A percentile compares a stretch with the other conserved stretches of the same genome.
Conservation (phyloP, 352 stramenopile species). For the Globisporangium orthogonon region DNA sequence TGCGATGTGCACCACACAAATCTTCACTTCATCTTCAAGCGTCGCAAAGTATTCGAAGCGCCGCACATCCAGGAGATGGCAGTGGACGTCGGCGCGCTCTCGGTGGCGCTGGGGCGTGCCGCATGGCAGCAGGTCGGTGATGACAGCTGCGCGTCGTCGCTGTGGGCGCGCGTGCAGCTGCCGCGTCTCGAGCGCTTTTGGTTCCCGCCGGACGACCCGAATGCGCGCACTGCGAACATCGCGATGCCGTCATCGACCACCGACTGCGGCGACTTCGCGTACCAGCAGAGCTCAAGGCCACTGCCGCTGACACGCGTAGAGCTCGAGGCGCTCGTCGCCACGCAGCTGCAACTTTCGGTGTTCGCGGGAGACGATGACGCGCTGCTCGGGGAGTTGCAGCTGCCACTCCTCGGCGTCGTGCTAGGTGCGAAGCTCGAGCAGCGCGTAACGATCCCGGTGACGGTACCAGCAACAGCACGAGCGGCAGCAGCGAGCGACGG, state of each 20-base stretch:
- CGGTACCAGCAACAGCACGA: neutral
- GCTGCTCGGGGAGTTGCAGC: slow-evolving; percentile 25
- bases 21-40: neutral
- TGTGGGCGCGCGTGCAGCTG: neutral
- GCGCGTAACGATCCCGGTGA: slow-evolving; percentile 14
- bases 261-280: slow-evolving; percentile 15
- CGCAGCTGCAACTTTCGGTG: slow-evolving; percentile 34
- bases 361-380: slow-evolving; percentile 29
- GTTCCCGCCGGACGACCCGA: slow-evolving; percentile 1
- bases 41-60: neutral
- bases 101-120: neutral
- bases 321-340: slow-evolving; percentile 30
- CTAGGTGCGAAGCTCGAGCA: slow-evolving; percentile 17
- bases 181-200: neutral
- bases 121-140: neutral
- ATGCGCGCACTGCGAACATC: neutral
- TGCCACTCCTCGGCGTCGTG: slow-evolving; percentile 30
- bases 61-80: neutral
- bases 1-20: neutral
- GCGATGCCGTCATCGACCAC: neutral
- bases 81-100: neutral
- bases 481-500: no score
- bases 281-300: slow-evolving; percentile 42
- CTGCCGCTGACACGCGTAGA: slow-evolving; percentile 25
- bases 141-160: neutral